Percentiles rank a stretch among this genome's conserved stretches.
phyloP scores from a whole-genome alignment of 1,284 basidiomycete genomes.

The Rhizoctonia solani region DNA sequence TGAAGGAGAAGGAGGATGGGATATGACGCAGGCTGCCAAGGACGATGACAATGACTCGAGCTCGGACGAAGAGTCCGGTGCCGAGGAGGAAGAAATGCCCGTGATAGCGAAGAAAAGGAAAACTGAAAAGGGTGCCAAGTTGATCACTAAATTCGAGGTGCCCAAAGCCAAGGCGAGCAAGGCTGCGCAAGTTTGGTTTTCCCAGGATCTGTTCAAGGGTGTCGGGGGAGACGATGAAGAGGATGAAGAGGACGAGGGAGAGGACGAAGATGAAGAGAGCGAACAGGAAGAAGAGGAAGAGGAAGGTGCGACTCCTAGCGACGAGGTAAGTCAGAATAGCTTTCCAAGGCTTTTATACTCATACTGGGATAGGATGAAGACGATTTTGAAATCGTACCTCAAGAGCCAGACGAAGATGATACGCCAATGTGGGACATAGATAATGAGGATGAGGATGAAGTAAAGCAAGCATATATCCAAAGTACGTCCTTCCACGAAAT shows the following conservation, averaged over 20 bases:
- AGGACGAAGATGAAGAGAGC: conserved; percentile 48
- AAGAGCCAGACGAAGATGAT: conserved; percentile 62
- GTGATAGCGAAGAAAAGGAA: conserved; percentile 41
- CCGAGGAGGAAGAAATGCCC: conserved; percentile 46
- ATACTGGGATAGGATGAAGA: conserved; percentile 46
- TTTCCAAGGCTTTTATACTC: not conserved
- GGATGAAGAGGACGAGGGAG: conserved; percentile 52
- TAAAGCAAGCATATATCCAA: conserved; percentile 70
- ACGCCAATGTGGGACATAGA: conserved; percentile 81
- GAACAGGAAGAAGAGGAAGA: conserved; percentile 45
- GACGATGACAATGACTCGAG: conserved; percentile 55
- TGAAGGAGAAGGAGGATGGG: conserved; percentile 54
- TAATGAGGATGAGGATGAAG: conserved; percentile 76
- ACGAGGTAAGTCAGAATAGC: conserved; percentile 42
- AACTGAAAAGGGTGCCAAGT: conserved; percentile 47
- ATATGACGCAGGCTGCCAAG: conserved; percentile 50
- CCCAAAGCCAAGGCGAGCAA: conserved; percentile 49
- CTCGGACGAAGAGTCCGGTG: conserved; percentile 44
- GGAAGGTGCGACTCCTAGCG: conserved; percentile 43
- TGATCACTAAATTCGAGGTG: conserved; percentile 51
- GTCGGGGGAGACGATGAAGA: conserved; percentile 59
- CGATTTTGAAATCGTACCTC: conserved; percentile 77
- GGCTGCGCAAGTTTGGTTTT: conserved; percentile 84
- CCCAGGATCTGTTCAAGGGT: conserved; percentile 90
- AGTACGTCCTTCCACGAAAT: conserved; percentile 53